Base-by-base conservation (phyloP, 2,329 filamentous ascomycete species). In the Pseudogymnoascus sp. region DNA sequence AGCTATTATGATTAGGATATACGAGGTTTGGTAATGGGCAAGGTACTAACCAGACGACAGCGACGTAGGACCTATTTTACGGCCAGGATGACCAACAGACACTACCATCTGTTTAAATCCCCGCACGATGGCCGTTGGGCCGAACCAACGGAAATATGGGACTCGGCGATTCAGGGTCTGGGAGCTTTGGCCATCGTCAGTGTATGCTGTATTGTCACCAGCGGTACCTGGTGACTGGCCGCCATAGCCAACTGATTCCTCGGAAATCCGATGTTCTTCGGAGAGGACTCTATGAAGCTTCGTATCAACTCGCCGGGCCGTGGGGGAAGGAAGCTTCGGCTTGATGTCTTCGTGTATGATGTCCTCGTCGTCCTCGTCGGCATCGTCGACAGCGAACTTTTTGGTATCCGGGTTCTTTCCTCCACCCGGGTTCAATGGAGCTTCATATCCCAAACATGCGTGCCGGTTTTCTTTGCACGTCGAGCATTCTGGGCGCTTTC, bases 91-190 rank as follows among this genome's bases (percentile, higher is more conserved):
- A 64, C 87, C 83, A 31, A 93, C 85, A 62, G 88, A 87, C 64
- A 89, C 87, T 25, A 96, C 90, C 90, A 96, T 96, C 74, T 96
- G 91, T 75, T 96, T 96, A 77, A 92, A 96, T 21, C 91, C 91
- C 1, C 91, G 91, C 61, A 95, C 90, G 71, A 96, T 96, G 66
- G 91, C 92, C 0, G 92, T 96, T 0, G 91, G 90, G 0, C 91
- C 92, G 72, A 96, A 95, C 75, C 95, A 96, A 65, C 92, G 82
- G 70, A 96, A 96, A 73, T 95, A 96, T 0, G 91, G 91, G 66
- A 96, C 90, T 62, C 88, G 83, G 70, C 88, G 79, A 36, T 83
- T 79, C 72, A 28, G 49, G 28, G 49, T 56, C 16, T 56, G 28
- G 1, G 49, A 56, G 18, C 5, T 21, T 36, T 56, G 49, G 16